Evolutionary conservation across 2,329 filamentous ascomycete species (phyloP).

Genomic region (Lojkania enalia): DNA sequence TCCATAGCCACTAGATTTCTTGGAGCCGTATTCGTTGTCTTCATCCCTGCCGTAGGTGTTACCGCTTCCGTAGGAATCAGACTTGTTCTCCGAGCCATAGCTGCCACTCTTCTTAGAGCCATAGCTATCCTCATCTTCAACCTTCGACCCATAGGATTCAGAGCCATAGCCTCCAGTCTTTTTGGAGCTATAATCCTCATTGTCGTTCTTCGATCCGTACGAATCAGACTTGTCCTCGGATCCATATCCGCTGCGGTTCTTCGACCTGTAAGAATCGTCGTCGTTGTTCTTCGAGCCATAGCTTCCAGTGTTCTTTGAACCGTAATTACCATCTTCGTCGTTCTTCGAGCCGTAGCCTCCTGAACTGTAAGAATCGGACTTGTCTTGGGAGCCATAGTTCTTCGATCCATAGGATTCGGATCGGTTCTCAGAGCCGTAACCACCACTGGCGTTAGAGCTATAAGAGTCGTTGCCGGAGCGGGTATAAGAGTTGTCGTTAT

Average conservation of each 20-base stretch:
- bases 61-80: not conserved
- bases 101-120: slow-evolving; percentile 13
- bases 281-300: slow-evolving; percentile 13
- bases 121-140: not conserved
- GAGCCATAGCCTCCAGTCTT: not conserved
- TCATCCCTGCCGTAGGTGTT: not conserved
- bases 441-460: slow-evolving; percentile 12
- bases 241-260: not conserved
- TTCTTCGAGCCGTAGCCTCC: not conserved
- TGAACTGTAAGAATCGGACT: not conserved
- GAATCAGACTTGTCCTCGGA: not conserved
- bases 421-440: slow-evolving; percentile 9
- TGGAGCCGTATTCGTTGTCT: not conserved
- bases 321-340: slow-evolving; percentile 6
- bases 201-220: not conserved
- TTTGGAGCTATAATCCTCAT: not conserved
- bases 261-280: slow-evolving; percentile 2
- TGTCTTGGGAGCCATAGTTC: slow-evolving; percentile 6
- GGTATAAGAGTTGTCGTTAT: slow-evolving; percentile 5
- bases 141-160: not conserved
- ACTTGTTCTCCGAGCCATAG: slow-evolving; percentile 9
- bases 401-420: slow-evolving; percentile 11
- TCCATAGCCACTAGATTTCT: not conserved
- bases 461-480: slow-evolving; percentile 10
- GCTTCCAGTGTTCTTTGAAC: slow-evolving; percentile 3